Base-by-base conservation (phyloP, 2,329 filamentous ascomycete species). In the Botryotinia globosa region DNA sequence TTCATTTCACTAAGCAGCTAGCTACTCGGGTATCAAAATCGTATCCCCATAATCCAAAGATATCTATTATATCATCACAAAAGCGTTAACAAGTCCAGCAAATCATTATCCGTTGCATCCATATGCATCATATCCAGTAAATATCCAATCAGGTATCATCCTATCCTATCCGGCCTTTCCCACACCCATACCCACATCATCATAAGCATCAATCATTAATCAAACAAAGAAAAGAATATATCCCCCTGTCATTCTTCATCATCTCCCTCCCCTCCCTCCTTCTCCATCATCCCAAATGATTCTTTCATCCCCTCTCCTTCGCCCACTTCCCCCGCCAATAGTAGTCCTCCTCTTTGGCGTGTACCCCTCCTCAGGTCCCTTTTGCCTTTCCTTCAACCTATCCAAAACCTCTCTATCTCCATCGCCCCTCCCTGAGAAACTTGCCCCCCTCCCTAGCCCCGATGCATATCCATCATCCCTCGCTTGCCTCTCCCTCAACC, bases 311-410 rank as follows among this genome's bases (percentile, higher is more conserved):
- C 44, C 48, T 25, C 69, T 66, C 10, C n/a, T n/a, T 42, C 69
- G 16, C 29, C 62, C 32, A 34, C 37, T 37, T 4, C 45, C 69
- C 9, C 39, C 29, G 10, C 64, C 45, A 20, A 51, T 37, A 20
- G 69, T 71, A 42, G 42, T 56, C 37, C 69, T 71, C 14, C 69
- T 71, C 61, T 66, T 71, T 16, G 69, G 69, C n/a, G 29, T 22
- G 29, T 65, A 66, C 0, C 69, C 48, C 29, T 56, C 69, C 48
- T 71, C 69, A 20, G 61, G 61, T 5, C 54, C 71, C 54, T 72
- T 69, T 56, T 75, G 74, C 39, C 74, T 73, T 62, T 76, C 73
- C 45, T 65, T 76, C 69, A 77, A 62, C 34, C 75, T 58, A 59
- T 74, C 45, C 44, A 69, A 66, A 64, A 75, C 48, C 4, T 56